phyloP scores from a whole-genome alignment of 2,329 filamentous ascomycete genomes.

The Cephalotrichum gorgonifer region DNA sequence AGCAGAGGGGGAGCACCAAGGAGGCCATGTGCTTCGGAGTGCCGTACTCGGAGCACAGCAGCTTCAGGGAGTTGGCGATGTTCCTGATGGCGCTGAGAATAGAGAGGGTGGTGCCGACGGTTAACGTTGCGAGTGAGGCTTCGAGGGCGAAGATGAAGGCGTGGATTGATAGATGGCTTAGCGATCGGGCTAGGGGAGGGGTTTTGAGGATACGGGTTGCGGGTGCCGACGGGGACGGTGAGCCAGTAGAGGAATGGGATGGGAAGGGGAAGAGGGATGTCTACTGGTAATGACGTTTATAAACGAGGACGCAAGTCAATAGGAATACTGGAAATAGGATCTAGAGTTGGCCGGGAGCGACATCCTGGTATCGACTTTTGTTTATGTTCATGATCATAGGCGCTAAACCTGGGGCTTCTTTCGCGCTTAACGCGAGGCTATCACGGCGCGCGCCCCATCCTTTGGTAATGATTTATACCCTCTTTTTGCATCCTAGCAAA shows the following conservation, averaged over 20 bases:
- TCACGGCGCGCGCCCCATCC: no score
- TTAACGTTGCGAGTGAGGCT: constrained; percentile 61
- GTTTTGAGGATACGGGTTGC: constrained; percentile 31
- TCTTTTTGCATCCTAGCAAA: no score
- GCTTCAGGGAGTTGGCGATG: constrained; percentile 86
- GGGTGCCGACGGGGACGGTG: constrained; percentile 13
- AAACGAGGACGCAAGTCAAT: not conserved
- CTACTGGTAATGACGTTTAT: constrained; percentile 24
- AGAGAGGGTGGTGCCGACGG: constrained; percentile 84
- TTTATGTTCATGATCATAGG: not conserved
- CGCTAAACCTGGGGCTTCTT: not conserved
- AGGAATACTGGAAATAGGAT: not conserved
- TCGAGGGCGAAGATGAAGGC: constrained; percentile 50
- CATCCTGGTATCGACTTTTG: not conserved
- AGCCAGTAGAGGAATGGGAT: constrained; percentile 23
- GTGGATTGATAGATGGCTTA: constrained; percentile 54
- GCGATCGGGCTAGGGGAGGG: constrained; percentile 44
- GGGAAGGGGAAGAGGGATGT: constrained; percentile 27
- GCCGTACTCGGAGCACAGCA: constrained; percentile 92
- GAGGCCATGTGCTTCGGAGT: constrained; percentile 86
- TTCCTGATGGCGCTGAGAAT: constrained; percentile 84
- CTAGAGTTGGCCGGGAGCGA: not conserved
- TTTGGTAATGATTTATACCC: no score
- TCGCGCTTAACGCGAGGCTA: no score
- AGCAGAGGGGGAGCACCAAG: constrained; percentile 73